A percentile compares a stretch with the other conserved stretches of the same genome.
These are phyloP conservation scores for Mycosphaerella sp. DNA, from an alignment of 2,329 filamentous ascomycete species.

Conservation along the genomic window DNA sequence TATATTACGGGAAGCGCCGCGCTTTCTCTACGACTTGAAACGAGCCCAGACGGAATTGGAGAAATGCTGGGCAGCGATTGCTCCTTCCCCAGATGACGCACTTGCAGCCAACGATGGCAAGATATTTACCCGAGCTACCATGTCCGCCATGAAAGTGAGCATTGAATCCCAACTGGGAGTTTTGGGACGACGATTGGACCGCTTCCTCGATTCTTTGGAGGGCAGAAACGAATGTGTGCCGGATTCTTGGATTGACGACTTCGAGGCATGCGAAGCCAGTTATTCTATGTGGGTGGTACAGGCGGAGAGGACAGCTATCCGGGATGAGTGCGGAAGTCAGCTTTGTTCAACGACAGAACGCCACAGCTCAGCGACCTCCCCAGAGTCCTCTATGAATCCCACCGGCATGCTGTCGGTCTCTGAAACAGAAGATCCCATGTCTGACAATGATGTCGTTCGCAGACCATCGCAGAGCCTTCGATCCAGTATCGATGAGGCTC, in stretches of 20 bases:
- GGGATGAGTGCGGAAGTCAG: conserved; percentile 48
- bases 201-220: conserved; percentile 80
- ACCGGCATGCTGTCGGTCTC: neutral
- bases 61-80: conserved; percentile 61
- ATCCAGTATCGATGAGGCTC: conserved; percentile 2
- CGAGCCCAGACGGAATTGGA: conserved; percentile 60
- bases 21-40: conserved; percentile 57
- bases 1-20: conserved; percentile 67
- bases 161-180: conserved; percentile 64
- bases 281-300: conserved; percentile 76
- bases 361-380: neutral
- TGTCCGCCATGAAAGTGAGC: conserved; percentile 42
- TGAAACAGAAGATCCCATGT: conserved; percentile 13
- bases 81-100: conserved; percentile 15
- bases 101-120: conserved; percentile 1
- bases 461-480: conserved; percentile 13
- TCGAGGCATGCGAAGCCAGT: conserved; percentile 71
- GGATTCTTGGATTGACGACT: conserved; percentile 76
- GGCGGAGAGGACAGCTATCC: conserved; percentile 67
- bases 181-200: conserved; percentile 69
- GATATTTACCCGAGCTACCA: conserved; percentile 20
- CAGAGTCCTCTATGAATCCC: neutral
- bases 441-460: conserved; percentile 13
- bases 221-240: conserved; percentile 78
- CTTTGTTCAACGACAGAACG: neutral